Evolutionary conservation across 2,329 filamentous ascomycete species (phyloP).

Genomic region (Claviceps africana): DNA sequence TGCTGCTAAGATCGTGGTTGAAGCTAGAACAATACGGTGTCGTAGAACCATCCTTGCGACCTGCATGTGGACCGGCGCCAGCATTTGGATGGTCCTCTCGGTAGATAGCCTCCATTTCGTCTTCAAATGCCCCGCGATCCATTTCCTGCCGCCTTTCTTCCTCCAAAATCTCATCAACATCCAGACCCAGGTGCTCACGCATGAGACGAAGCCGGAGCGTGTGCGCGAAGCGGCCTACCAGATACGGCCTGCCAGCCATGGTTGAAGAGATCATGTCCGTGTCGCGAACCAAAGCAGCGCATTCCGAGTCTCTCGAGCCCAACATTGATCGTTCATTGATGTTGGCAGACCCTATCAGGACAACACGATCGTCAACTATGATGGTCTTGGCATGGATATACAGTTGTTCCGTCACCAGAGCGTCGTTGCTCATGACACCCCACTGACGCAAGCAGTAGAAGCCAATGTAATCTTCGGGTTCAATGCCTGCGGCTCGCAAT

Average conservation of each 20-base stretch:
- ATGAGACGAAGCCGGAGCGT: constrained; percentile 85
- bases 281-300: constrained; percentile 79
- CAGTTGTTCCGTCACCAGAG: constrained; percentile 83
- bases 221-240: constrained; percentile 83
- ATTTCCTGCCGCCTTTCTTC: constrained; percentile 57
- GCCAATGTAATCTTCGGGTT: constrained; percentile 87
- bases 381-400: constrained; percentile 98
- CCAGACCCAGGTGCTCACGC: constrained; percentile 91
- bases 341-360: constrained; percentile 91
- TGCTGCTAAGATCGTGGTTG: constrained; percentile 47
- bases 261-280: constrained; percentile 83
- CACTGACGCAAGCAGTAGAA: constrained; percentile 89
- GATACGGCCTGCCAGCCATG: constrained; percentile 82
- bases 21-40: constrained; percentile 37
- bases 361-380: constrained; percentile 85
- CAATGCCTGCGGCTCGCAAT: constrained; percentile 63
- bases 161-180: constrained; percentile 81
- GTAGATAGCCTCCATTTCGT: constrained; percentile 51
- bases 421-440: constrained; percentile 78
- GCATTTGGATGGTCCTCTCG: constrained; percentile 22
- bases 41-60: constrained; percentile 25
- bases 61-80: constrained; percentile 13
- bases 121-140: constrained; percentile 42
- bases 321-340: constrained; percentile 97
- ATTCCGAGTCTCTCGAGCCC: constrained; percentile 81